Conservation (phyloP, 2,329 filamentous ascomycete genomes). For the Ceratocystis alfenasii region DNA sequence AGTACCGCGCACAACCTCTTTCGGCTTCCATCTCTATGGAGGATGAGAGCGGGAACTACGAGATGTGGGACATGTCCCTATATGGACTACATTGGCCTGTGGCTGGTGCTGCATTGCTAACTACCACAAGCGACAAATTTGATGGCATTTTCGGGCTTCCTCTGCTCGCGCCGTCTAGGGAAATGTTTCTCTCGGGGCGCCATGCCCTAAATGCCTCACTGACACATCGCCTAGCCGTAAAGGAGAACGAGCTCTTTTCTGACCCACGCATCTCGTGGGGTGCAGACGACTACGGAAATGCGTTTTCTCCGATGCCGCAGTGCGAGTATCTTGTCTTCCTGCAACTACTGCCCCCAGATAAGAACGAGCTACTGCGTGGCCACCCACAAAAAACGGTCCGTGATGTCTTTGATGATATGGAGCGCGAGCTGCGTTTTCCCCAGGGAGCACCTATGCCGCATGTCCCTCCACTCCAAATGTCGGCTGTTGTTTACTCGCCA, state of each 20-base stretch:
- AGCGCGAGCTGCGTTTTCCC: slow-evolving; percentile 51
- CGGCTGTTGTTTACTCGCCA: slow-evolving; percentile 53
- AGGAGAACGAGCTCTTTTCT: slow-evolving; percentile 49
- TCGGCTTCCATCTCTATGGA: slow-evolving; percentile 20
- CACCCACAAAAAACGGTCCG: slow-evolving; percentile 20
- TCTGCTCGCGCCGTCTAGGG: slow-evolving; percentile 55
- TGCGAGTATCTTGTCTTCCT: slow-evolving; percentile 86
- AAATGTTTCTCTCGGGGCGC: slow-evolving; percentile 48
- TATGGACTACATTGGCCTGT: slow-evolving; percentile 77
- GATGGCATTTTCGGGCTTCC: slow-evolving; percentile 83
- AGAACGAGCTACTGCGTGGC: slow-evolving; percentile 20
- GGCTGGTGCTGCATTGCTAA: slow-evolving; percentile 68
- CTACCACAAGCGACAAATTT: slow-evolving; percentile 87
- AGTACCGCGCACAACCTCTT: slow-evolving; percentile 19
- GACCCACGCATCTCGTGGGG: slow-evolving; percentile 63
- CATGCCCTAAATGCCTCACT: slow-evolving; percentile 62
- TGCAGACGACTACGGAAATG: slow-evolving; percentile 45
- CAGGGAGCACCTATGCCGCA: slow-evolving; percentile 44
- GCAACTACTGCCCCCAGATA: slow-evolving; percentile 54
- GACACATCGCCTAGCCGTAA: slow-evolving; percentile 48
- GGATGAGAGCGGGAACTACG: slow-evolving; percentile 27
- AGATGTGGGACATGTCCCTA: slow-evolving; percentile 66
- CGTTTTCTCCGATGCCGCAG: slow-evolving; percentile 25
- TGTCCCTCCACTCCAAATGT: slow-evolving; percentile 49
- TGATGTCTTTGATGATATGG: slow-evolving; percentile 36